Evolutionary conservation across 208 protist genomes (phyloP), one percentile per base, ranked within the genome.

Genomic region (Tritrichomonas musculus): DNA sequence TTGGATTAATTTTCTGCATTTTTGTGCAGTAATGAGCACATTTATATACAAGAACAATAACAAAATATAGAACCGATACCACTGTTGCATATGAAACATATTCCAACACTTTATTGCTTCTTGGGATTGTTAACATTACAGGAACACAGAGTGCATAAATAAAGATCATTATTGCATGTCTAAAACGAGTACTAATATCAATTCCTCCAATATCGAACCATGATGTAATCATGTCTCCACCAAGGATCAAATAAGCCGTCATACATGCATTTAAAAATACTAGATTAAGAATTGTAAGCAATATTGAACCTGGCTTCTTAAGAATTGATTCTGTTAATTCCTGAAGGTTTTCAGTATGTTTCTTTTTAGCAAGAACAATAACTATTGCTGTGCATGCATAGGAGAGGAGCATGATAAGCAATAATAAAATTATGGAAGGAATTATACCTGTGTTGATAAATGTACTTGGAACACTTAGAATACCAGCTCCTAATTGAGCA

Each of bases 381-480:
- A 39, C n/a, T 20, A 88, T 53, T 20, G 5, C 14, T 53, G 77
- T 88, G 3, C 47, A 0, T 27, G 39, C 25, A 39, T 39, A 39
- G 0, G 77, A 57, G 2, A 88, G 17, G 20, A 88, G 1, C 0
- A 33, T 47, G 17, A 88, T 39, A n/a, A 88, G 0, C 0, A 57
- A 39, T 39, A 88, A 20, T 20, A 88, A 27, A 20, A 88, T 9
- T 8, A 53, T 39, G 3, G 77, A 88, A 44, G 39, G 14, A 13
- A 88, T 57, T 13, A 88, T 60, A 20, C 77, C 77, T 11, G 47
- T 39, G 39, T 88, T 39, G 33, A 39, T 88, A 33, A 88, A 88
- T 30, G 77, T 44, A 57, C 44, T 88, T 39, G 77, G 77, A 88
- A 88, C 47, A 88, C 41, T 55, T 88, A 88, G 57, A 17, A 88